phyloP scores from a whole-genome alignment of 1,139 yeast species.

The Zygoascus meyerae region DNA sequence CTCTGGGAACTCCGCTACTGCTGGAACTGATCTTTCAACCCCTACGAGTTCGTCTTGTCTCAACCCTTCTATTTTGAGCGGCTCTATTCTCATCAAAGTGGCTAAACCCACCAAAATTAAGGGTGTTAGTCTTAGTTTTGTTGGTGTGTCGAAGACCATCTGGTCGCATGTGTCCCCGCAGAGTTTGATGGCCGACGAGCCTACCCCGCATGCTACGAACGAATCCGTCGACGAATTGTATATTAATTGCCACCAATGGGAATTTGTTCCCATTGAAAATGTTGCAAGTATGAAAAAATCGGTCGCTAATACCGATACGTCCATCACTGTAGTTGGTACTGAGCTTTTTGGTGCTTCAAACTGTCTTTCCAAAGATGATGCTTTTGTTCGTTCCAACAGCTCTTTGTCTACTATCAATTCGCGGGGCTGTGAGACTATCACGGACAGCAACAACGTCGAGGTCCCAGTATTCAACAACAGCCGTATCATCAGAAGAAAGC shows the following conservation, averaged over 20 bases:
- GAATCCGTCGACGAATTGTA: constrained; percentile 32
- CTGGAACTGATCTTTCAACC: constrained; percentile 40
- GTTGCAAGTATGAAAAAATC: background rate
- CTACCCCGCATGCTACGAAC: constrained; percentile 21
- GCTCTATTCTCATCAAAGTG: constrained; percentile 66
- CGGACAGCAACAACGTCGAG: constrained; percentile 10
- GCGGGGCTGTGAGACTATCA: constrained; percentile 13
- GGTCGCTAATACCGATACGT: constrained; percentile 15
- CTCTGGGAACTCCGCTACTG: background rate
- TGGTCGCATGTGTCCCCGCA: constrained; percentile 51
- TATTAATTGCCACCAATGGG: constrained; percentile 35
- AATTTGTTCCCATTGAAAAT: constrained; percentile 25
- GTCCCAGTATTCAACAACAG: constrained; percentile 15
- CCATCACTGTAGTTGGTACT: constrained; percentile 28
- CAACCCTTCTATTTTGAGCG: constrained; percentile 64
- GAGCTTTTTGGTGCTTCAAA: constrained; percentile 33
- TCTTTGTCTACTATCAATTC: constrained; percentile 5
- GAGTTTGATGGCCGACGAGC: constrained; percentile 18
- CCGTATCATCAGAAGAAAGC: constrained; percentile 16
- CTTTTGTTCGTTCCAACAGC: constrained; percentile 16
- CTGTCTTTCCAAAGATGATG: constrained; percentile 19
- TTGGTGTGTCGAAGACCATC: constrained; percentile 68
- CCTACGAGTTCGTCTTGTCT: background rate
- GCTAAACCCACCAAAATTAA: constrained; percentile 69
- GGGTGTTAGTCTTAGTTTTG: constrained; percentile 52